Evolutionary conservation across 257 asterid genomes (phyloP), one percentile per base, ranked within the genome.

Genomic region (Gentiana straminea): DNA sequence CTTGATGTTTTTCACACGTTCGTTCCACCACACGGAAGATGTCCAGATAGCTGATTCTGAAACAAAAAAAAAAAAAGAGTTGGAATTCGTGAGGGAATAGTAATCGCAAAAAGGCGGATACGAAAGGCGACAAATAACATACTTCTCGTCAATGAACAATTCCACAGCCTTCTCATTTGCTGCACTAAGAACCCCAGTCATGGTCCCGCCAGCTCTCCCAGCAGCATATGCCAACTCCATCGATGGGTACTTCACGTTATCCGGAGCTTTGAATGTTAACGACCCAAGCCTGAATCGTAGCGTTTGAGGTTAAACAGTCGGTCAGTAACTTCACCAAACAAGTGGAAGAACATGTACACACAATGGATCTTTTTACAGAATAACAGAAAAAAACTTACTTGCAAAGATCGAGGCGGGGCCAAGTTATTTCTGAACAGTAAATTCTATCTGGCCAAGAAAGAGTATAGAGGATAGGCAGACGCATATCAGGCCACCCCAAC

Each of bases 351-450:
- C 38, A 46, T 8, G 52, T 24, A 41, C 46, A 41, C 9, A 5
- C 46, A 41, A 41, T 41, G 3, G 7, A 41, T 41, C 7, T 41
- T 5, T 38, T 2, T 59, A 36, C 45, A 43, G 34, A 56, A 35
- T 33, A 13, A 24, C 9, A 52, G 48, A 50, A 37, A 48, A 15
- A 44, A 33, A 43, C 36, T 85, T 85, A 92, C 98, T 88, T 88
- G 95, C 97, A 92, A 62, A 92, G 94, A 78, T 92, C 94, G 49
- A 92, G 99, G 44, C 97, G 99, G 34, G 97, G 97, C 95, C 97
- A 92, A 4, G 99, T 85, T 47, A 83, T 72, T 73, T 92, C 99
- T 1, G 99, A 92, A 70, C 97, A 92, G 65, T 70, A 74, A 61
- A 92, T 47, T 65, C 97, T 79, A 13, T 85, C 97, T 0, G 99